Evolutionary conservation across 2,329 filamentous ascomycete species (phyloP), one percentile per base, ranked within the genome.

Genomic region (Xylaria sp.): DNA sequence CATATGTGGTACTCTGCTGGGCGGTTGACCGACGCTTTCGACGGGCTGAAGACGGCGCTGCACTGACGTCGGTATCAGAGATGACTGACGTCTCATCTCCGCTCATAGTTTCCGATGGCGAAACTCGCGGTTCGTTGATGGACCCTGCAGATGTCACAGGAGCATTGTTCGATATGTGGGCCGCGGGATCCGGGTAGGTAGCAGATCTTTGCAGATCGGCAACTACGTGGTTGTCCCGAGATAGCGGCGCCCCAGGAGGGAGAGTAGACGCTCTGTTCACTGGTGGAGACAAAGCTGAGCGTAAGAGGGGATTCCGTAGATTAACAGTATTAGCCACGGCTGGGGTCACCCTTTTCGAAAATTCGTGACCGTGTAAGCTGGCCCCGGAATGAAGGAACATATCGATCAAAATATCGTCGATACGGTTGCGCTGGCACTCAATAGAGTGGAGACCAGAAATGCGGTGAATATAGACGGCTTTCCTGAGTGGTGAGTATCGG

Each of bases 311-410:
- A 54, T 78, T 77, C 69, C 74, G 76, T 56, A 73, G 66, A 57
- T 74, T 75, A 48, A 67, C 70, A 48, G 71, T 69, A 60, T 50
- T 79, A 77, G 71, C 78, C 79, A 64, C 76, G 75, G 79, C 73
- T 28, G 78, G 66, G 63, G 79, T 75, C 54, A 79, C 78, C 66
- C 79, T 78, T 37, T 66, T 63, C 6, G 86, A 88, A 74, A 86
- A 89, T 76, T 89, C 87, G 76, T 89, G 87, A 77, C 87, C 87
- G 75, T 89, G 87, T 23, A 89, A 81, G 78, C 87, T 86, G 59
- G 87, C 87, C 55, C 86, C 87, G 20, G 86, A 83, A 74, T 89
- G 88, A 41, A 89, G 80, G 75, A 89, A 88, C 88, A 90, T 89
- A 72, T 69, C 79, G 76, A 69, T 57, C 15, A 67, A 48, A 58